These are phyloP conservation scores for Fusarium piperis DNA, from an alignment of 2,329 filamentous ascomycete genomes.

Conservation along the genomic window DNA sequence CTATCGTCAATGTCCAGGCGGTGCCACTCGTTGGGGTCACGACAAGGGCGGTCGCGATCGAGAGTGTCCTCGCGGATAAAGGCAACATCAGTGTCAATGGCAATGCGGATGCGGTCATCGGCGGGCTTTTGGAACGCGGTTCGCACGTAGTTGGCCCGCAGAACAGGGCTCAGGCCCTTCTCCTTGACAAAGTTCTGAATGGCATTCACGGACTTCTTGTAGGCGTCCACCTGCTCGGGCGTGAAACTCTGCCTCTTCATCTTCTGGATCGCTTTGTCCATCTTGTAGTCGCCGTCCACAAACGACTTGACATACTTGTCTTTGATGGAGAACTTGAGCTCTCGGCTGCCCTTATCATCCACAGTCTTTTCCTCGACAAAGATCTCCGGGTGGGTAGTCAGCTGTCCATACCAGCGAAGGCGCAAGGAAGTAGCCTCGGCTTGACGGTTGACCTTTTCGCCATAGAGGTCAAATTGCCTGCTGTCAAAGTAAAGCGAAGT, in stretches of 20 bases:
- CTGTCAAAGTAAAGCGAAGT: constrained; percentile 98
- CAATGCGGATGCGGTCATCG: constrained; percentile 89
- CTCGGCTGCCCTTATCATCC: constrained; percentile 80
- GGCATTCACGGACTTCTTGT: constrained; percentile 76
- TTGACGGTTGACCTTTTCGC: constrained; percentile 80
- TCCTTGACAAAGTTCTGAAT: constrained; percentile 84
- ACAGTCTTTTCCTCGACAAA: constrained; percentile 90
- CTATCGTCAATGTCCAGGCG: constrained; percentile 86
- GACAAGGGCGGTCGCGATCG: constrained; percentile 85
- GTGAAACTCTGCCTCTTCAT: constrained; percentile 81
- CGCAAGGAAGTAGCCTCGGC: constrained; percentile 83
- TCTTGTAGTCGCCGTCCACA: constrained; percentile 85
- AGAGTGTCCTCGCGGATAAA: constrained; percentile 84
- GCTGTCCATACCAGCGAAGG: constrained; percentile 89
- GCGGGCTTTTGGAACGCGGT: constrained; percentile 97
- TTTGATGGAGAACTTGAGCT: constrained; percentile 86
- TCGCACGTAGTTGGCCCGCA: constrained; percentile 92
- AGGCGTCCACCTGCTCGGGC: constrained; percentile 71
- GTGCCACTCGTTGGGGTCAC: constrained; percentile 90
- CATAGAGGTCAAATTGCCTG: constrained; percentile 84
- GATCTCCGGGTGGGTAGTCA: constrained; percentile 81
- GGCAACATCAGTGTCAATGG: constrained; percentile 90
- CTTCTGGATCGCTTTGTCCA: constrained; percentile 91
- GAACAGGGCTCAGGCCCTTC: constrained; percentile 80
- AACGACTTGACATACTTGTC: constrained; percentile 93